Evolutionary conservation across 352 stramenopile genomes (phyloP), one percentile per base, ranked within the genome.

Genomic region (Phytophthora pistaciae): DNA sequence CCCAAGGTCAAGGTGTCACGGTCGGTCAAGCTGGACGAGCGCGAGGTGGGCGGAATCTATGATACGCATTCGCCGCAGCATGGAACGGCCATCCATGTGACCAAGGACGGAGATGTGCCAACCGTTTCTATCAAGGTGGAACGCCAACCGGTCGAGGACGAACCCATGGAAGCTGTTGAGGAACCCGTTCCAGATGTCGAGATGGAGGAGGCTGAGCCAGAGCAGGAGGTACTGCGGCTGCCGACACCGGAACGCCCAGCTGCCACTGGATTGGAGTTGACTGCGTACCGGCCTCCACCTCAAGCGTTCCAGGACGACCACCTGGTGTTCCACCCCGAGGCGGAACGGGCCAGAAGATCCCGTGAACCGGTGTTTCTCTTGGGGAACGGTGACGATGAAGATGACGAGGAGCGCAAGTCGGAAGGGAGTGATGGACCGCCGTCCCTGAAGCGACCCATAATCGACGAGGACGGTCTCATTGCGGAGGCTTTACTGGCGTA

Each of bases 1-100:
- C 29, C 25, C 53, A 75, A 79, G 21, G 27, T 72, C 10, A 65
- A 70, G 18, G 40, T 72, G n/a, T 29, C 36, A 29, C 58, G 57
- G 2, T 72, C 59, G 5, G 13, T 79, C 3, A 63, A 60, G 16
- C 42, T 70, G 13, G 59, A 79, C 29, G 60, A 79, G 16, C 72
- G 72, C 36, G 54, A 70, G 14, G 54, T 70, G 16, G n/a, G 33
- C 18, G 31, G 50, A 9, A 64, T 68, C 10, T 74, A 62, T n/a
- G 40, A 68, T 33, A 49, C 44, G 13, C 25, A 29, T 6, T 44
- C 25, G 14, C 11, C 29, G 13, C 31, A 65, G n/a, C 27, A 57
- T 13, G 56, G 20, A 52, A 65, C 58, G 27, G 46, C 40, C 3
- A 65, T 68, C 1, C 33, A 60, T 20, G 9, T 61, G 23, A 59